Percentiles rank a stretch among this genome's conserved stretches.
These are phyloP conservation scores for Luvunga scandens DNA, from an alignment of 345 rosid genomes.

Conservation along the genomic window DNA sequence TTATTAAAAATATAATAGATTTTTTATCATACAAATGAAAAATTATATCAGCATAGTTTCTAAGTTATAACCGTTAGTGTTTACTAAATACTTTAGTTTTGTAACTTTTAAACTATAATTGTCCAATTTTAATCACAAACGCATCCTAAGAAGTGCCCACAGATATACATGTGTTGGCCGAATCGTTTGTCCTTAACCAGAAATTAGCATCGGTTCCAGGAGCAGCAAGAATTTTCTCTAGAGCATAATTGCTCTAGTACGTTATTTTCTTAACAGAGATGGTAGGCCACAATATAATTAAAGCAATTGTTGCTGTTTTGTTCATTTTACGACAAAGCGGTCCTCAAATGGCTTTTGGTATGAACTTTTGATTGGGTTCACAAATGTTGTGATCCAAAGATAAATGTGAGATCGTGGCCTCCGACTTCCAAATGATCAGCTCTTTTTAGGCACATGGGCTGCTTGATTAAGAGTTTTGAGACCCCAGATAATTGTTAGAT, in stretches of 20 bases:
- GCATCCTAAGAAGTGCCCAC: background rate
- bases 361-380: background rate
- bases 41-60: too few species aligned
- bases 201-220: background rate
- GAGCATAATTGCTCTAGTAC: too few species aligned
- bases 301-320: background rate
- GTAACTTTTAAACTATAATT: too few species aligned
- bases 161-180: background rate
- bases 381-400: background rate
- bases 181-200: background rate
- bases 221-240: background rate
- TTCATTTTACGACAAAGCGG: background rate
- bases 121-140: too few species aligned
- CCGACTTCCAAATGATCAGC: background rate
- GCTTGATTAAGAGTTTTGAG: background rate
- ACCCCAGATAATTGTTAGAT: background rate
- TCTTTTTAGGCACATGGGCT: slow-evolving; percentile 14
- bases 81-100: too few species aligned
- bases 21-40: too few species aligned
- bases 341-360: background rate
- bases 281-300: background rate
- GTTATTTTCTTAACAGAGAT: background rate
- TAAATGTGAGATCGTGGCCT: background rate
- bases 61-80: too few species aligned
- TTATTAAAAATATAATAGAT: too few species aligned